Percentiles rank a stretch among this genome's conserved stretches.
Conservation (phyloP, 192 early-diverging fungal genomes). For the Jimgerdemannia lactiflua region DNA sequence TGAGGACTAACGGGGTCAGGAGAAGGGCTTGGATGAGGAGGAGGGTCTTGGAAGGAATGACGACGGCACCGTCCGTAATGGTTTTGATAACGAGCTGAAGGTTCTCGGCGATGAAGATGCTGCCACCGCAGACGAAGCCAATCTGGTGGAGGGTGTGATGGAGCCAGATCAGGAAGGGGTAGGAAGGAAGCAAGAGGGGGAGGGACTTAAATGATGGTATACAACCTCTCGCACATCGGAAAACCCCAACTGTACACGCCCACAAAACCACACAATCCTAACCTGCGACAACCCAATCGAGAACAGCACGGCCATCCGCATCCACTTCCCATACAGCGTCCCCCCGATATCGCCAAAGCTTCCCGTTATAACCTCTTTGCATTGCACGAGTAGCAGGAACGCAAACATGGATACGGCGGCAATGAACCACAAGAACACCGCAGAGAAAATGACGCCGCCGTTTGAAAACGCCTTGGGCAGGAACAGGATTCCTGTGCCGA, state of each 20-base stretch:
- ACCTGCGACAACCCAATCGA: constrained; percentile 72
- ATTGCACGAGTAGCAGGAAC: constrained; percentile 63
- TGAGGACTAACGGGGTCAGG: constrained; percentile 79
- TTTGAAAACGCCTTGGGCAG: constrained; percentile 74
- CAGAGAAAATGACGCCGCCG: constrained; percentile 66
- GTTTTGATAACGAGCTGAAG: constrained; percentile 67
- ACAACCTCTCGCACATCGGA: background rate
- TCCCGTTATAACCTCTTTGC: constrained; percentile 56
- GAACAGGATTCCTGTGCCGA: constrained; percentile 73
- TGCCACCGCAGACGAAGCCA: constrained; percentile 47
- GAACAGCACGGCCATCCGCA: constrained; percentile 62
- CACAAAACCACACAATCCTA: constrained; percentile 69
- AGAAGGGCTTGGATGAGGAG: constrained; percentile 64
- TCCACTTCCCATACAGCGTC: constrained; percentile 58
- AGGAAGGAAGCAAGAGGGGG: background rate
- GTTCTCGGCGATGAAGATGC: constrained; percentile 88
- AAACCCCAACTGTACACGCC: constrained; percentile 17
- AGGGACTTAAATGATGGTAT: no score
- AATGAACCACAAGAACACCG: constrained; percentile 55
- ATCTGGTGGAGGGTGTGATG: constrained; percentile 4
- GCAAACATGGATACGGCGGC: constrained; percentile 60
- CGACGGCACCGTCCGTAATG: constrained; percentile 56
- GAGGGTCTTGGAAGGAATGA: constrained; percentile 64
- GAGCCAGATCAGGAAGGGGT: background rate
- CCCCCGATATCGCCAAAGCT: constrained; percentile 71